phyloP scores from a whole-genome alignment of 306 rosid species.

The Adenanthera pavonina region DNA sequence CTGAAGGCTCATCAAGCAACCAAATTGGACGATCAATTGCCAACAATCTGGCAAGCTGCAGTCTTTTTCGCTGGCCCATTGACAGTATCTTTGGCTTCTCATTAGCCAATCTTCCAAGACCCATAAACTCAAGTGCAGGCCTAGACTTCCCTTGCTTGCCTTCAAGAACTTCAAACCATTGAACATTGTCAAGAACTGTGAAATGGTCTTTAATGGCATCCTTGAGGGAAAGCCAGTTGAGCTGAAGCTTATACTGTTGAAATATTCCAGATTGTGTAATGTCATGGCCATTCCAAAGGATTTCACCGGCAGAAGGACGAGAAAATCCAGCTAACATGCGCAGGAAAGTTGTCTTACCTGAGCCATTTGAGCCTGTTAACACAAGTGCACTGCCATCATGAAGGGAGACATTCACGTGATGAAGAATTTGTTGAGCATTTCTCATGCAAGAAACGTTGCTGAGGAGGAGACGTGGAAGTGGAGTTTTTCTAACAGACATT shows the following conservation, averaged over 20 bases:
- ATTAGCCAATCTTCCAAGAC: conserved; percentile 51
- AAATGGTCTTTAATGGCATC: too few relatives aligned
- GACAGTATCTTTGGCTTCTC: conserved; percentile 83
- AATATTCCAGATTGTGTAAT: conserved; percentile 67
- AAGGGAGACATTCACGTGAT: conserved; percentile 67
- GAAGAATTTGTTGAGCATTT: too few relatives aligned
- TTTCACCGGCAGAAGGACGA: conserved; percentile 79
- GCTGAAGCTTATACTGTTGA: conserved; percentile 89
- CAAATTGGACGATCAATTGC: too few relatives aligned
- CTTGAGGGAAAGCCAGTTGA: conserved; percentile 74
- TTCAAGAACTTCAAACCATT: too few relatives aligned
- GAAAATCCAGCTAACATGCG: conserved; percentile 88
- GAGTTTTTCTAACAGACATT: too few relatives aligned
- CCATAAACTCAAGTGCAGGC: too few relatives aligned
- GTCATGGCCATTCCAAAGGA: conserved; percentile 90
- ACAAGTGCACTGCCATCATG: conserved; percentile 82
- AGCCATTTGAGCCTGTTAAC: conserved; percentile 80
- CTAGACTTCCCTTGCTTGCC: too few relatives aligned
- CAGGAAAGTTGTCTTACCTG: conserved; percentile 82
- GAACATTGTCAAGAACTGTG: too few relatives aligned
- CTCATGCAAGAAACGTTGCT: too few relatives aligned
- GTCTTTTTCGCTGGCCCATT: conserved; percentile 74
- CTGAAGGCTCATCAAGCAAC: too few relatives aligned
- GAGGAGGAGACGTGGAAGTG: too few relatives aligned
- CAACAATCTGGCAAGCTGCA: too few relatives aligned